Evolutionary conservation across 225 moss, liverwort and hornwort species (phyloP), one percentile per base, ranked within the genome.

Genomic region (Pseudoscleropodium purum): DNA sequence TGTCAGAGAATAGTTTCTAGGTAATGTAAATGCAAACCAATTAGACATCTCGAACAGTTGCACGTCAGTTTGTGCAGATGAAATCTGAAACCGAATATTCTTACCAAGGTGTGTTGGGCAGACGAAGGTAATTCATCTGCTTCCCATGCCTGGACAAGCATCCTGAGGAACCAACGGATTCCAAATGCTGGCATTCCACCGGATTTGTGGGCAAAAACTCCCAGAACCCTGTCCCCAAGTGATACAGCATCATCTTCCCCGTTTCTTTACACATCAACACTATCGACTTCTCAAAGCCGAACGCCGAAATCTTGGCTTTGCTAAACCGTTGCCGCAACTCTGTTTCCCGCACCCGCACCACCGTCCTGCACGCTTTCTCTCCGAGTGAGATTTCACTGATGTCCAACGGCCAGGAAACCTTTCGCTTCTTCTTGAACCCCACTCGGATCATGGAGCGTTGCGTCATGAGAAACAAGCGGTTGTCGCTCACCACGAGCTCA

Each of bases 401-500:
- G 37, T 91, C 91, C 91, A 89, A 41, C 17, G 86, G 75, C 66
- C 59, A 82, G 13, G 69, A n/a, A 15, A 77, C 36, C 83, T 12
- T 62, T 34, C 83, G 73, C 41, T 62, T 75, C 56, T 88, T 88
- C 49, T 63, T 62, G 39, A 82, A 88, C 33, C 82, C 88, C 63
- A 88, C 74, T n/a, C 62, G 77, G 39, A 77, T 63, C 31, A 88
- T 52, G 17, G 88, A 89, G 30, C 86, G 66, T 72, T 90, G 87
- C 18, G 84, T 77, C 83, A 84, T 54, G 16, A 78, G 52, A 79
- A 87, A 87, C 87, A 90, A 62, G 60, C 90, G 84, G 36, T 90
- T 79, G 84, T 90, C 90, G 43, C 87, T 87, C 78, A 87, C 90
- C 78, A 90, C 84, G 41, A 90, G 87, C 51, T 90, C 90, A 61